Conservation (phyloP, 768 basidiomycete genomes). For the Mycena galopus region DNA sequence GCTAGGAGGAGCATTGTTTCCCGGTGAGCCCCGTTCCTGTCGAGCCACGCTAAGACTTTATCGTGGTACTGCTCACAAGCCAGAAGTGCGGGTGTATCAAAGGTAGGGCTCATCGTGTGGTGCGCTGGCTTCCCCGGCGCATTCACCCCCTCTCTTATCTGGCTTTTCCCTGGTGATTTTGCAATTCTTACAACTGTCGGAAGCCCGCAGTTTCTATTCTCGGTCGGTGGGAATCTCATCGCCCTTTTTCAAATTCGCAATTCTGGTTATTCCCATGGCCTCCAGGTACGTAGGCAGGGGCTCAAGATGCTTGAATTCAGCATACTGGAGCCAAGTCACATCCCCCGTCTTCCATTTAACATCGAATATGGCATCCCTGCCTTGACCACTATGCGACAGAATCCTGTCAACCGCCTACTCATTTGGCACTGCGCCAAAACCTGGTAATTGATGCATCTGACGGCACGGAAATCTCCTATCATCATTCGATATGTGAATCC, state of each 20-base stretch:
- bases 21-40: too few species aligned
- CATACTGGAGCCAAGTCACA: conserved; percentile 24
- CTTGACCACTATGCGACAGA: conserved; percentile 25
- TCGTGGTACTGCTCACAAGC: too few species aligned
- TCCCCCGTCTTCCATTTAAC: conserved; percentile 36
- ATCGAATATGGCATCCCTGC: conserved; percentile 20
- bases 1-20: too few species aligned
- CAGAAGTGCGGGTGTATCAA: too few species aligned
- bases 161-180: too few species aligned
- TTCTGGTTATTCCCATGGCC: neutral
- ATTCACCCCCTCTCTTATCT: too few species aligned
- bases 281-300: neutral
- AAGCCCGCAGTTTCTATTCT: too few species aligned
- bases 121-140: too few species aligned
- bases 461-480: conserved; percentile 41
- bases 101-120: too few species aligned
- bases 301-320: conserved; percentile 3
- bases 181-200: too few species aligned
- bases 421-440: conserved; percentile 29
- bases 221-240: too few species aligned
- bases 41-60: too few species aligned
- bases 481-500: conserved; percentile 41
- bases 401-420: conserved; percentile 34
- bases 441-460: conserved; percentile 27
- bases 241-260: neutral